Evolutionary conservation across 441 rosid genomes (phyloP).

Genomic region (Corymbia calophylla): DNA sequence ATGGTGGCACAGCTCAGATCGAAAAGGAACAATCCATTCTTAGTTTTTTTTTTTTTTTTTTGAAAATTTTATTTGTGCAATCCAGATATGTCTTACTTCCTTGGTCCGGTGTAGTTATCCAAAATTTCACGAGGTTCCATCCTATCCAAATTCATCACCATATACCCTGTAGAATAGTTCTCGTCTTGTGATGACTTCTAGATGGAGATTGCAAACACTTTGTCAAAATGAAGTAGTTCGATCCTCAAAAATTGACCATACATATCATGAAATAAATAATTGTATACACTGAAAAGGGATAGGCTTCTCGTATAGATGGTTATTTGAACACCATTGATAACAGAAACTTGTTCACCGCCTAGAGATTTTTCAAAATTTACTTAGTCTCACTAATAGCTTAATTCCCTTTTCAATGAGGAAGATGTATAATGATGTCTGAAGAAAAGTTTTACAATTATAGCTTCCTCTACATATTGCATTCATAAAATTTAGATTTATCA

Average conservation of each 20-base stretch:
- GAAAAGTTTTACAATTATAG: neutral
- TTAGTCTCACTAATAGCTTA: neutral
- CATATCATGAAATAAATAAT: neutral
- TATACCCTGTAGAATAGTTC: neutral
- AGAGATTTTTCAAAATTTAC: neutral
- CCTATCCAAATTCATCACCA: neutral
- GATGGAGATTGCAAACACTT: neutral
- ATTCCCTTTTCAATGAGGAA: neutral
- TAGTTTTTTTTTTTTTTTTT: neutral
- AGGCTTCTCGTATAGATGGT: rapidly evolving
- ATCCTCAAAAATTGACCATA: neutral
- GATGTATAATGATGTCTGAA: neutral
- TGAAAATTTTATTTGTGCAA: no score
- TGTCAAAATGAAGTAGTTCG: neutral
- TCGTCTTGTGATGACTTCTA: neutral
- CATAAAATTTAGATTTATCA: neutral
- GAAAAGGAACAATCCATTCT: neutral
- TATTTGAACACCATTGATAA: neutral
- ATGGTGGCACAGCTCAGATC: neutral
- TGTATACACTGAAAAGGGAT: neutral
- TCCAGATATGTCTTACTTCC: neutral
- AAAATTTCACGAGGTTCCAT: neutral
- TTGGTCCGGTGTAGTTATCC: neutral
- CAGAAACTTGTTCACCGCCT: rapidly evolving
- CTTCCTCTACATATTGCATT: neutral